Percentiles rank a stretch among this genome's conserved stretches.
Conservation (phyloP, 2,329 filamentous ascomycete species). For the Phoma herbarum region DNA sequence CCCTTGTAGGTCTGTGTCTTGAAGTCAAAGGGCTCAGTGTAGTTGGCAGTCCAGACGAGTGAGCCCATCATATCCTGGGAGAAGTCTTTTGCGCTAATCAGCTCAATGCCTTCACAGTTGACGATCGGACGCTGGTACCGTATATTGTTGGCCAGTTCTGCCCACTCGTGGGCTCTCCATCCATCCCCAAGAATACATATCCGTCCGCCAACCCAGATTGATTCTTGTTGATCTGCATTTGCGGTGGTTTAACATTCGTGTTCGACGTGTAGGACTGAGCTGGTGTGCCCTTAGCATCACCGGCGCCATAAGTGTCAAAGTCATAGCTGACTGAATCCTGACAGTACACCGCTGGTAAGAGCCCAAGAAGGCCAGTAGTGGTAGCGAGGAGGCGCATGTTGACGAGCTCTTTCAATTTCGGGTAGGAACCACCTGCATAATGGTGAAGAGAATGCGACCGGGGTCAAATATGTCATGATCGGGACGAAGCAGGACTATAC, state of each 20-base stretch:
- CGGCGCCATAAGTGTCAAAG: background rate
- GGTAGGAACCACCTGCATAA: background rate
- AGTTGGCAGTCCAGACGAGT: slow-evolving; percentile 32
- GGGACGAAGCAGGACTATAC: background rate
- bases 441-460: background rate
- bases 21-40: slow-evolving; percentile 34
- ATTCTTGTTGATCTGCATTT: background rate
- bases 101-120: background rate
- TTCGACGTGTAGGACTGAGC: background rate
- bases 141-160: slow-evolving; percentile 33
- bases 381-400: slow-evolving; percentile 1
- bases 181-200: slow-evolving; percentile 27
- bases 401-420: background rate
- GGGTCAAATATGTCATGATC: background rate
- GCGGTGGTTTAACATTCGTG: background rate
- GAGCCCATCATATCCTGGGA: slow-evolving; percentile 29
- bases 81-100: slow-evolving; percentile 14
- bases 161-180: slow-evolving; percentile 28
- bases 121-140: slow-evolving; percentile 6
- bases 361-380: slow-evolving; percentile 15
- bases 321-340: background rate
- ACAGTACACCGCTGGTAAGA: background rate
- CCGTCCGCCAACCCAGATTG: slow-evolving; percentile 6
- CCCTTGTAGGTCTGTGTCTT: slow-evolving; percentile 32
- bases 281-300: background rate